These are phyloP conservation scores for Chimonanthus salicifolius DNA, from an alignment of 164 flowering plant species.

Conservation along the genomic window DNA sequence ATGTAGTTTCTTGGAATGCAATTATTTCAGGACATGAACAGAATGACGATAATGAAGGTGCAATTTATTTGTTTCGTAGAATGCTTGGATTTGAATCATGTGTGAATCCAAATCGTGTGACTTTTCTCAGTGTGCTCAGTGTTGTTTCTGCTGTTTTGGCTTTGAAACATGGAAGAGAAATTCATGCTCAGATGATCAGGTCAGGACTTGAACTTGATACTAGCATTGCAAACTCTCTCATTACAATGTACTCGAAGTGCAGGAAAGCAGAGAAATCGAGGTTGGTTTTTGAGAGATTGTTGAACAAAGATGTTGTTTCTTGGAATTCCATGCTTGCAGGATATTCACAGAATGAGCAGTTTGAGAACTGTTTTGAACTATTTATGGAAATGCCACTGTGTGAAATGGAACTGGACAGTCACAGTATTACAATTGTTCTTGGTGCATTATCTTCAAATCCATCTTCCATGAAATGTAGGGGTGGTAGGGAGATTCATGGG, in stretches of 20 bases:
- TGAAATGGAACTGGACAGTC: slow-evolving; percentile 25
- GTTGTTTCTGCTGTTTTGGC: slow-evolving; percentile 22
- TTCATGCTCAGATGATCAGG: slow-evolving; percentile 24
- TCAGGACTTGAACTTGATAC: slow-evolving; percentile 20
- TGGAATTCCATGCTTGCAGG: slow-evolving; percentile 37
- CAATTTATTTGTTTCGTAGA: slow-evolving; percentile 20
- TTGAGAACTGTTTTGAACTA: slow-evolving; percentile 19
- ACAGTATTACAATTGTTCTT: slow-evolving; percentile 25
- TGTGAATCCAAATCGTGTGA: slow-evolving; percentile 27
- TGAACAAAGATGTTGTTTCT: slow-evolving; percentile 21
- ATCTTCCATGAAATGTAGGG: slow-evolving; percentile 6
- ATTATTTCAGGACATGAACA: slow-evolving; percentile 29
- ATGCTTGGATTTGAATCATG: slow-evolving; percentile 10
- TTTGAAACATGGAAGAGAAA: slow-evolving; percentile 23
- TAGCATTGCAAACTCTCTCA: slow-evolving; percentile 27
- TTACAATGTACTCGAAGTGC: slow-evolving; percentile 34
- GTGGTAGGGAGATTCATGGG: slow-evolving; percentile 28
- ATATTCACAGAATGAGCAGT: slow-evolving; percentile 23
- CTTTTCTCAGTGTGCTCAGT: slow-evolving; percentile 27
- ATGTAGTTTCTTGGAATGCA: slow-evolving; percentile 35
- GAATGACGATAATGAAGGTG: slow-evolving; percentile 16
- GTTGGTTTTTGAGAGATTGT: slow-evolving; percentile 19
- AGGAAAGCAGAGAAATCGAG: slow-evolving; percentile 17
- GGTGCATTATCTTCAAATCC: slow-evolving; percentile 17
- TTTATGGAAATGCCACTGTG: slow-evolving; percentile 19